These are phyloP conservation scores for Colletotrichum musicola DNA, from an alignment of 2,329 filamentous ascomycete species.

Conservation along the genomic window DNA sequence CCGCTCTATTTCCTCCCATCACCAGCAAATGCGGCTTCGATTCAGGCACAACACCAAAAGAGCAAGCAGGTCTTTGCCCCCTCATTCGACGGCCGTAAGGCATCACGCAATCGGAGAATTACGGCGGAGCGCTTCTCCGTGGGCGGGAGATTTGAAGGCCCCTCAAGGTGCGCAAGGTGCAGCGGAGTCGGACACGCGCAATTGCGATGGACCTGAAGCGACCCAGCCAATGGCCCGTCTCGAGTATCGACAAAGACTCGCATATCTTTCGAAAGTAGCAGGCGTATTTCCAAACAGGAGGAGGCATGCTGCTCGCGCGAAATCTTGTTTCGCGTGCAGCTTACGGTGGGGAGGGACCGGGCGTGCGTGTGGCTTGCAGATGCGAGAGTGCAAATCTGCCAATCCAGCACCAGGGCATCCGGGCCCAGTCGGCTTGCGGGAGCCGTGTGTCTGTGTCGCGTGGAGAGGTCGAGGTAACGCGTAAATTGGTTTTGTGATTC, in stretches of 20 bases:
- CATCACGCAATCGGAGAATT: conserved; percentile 37
- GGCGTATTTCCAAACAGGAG: conserved; percentile 13
- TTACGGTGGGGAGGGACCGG: conserved; percentile 26
- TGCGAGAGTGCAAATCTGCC: conserved; percentile 37
- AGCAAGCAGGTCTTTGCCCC: background rate
- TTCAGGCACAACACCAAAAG: background rate
- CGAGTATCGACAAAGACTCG: conserved; percentile 4
- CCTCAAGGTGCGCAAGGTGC: background rate
- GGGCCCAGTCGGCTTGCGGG: conserved; percentile 26
- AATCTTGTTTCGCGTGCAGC: conserved; percentile 40
- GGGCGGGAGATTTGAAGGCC: conserved; percentile 17
- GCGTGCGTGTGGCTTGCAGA: conserved; percentile 38
- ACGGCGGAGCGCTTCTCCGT: conserved; percentile 12
- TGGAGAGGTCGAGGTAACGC: conserved; percentile 20
- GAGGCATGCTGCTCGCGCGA: conserved; percentile 33
- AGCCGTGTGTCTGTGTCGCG: conserved; percentile 35
- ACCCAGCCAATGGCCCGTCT: conserved; percentile 4
- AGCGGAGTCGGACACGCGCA: conserved; percentile 2
- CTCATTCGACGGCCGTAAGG: conserved; percentile 6
- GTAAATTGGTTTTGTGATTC: conserved; percentile 37
- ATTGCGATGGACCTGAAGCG: conserved; percentile 8
- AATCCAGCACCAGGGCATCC: conserved; percentile 8
- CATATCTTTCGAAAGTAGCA: conserved; percentile 1
- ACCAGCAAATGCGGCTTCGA: background rate
- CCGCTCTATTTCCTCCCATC: conserved; percentile 26